These are phyloP conservation scores for Cenococcum geophilum DNA, from an alignment of 495 filamentous ascomycete genomes.

Conservation along the genomic window DNA sequence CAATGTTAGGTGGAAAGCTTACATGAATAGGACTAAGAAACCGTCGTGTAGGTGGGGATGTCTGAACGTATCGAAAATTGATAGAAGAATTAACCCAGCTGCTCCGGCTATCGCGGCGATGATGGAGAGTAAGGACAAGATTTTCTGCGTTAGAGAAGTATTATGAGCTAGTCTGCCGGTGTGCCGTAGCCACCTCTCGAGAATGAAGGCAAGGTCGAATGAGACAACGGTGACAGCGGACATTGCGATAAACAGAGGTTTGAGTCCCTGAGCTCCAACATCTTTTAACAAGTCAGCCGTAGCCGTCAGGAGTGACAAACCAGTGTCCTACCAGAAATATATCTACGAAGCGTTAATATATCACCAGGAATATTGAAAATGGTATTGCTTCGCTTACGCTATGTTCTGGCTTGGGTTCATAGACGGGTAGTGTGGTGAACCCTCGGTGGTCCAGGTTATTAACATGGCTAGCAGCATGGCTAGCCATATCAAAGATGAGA, in stretches of 20 bases:
- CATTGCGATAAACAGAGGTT: constrained; percentile 84
- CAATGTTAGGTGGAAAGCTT: constrained; percentile 31
- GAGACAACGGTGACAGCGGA: constrained; percentile 73
- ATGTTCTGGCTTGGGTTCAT: constrained; percentile 63
- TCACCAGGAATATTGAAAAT: neutral
- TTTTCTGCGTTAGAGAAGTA: constrained; percentile 59
- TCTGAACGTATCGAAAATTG: constrained; percentile 71
- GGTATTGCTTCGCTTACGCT: constrained; percentile 51
- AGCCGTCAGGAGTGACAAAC: neutral
- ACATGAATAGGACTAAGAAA: constrained; percentile 81
- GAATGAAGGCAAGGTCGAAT: constrained; percentile 72
- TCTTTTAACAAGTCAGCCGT: constrained; percentile 41
- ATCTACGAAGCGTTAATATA: neutral
- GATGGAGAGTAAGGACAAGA: constrained; percentile 62
- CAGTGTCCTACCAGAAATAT: constrained; percentile 13
- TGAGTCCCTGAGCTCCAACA: constrained; percentile 64
- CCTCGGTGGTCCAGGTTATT: constrained; percentile 59
- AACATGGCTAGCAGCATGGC: constrained; percentile 66
- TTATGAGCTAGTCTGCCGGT: constrained; percentile 65
- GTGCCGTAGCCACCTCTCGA: constrained; percentile 80
- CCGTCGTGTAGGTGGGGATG: constrained; percentile 63
- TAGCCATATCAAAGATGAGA: constrained; percentile 79
- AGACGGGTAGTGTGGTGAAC: constrained; percentile 56
- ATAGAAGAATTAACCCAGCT: constrained; percentile 69
- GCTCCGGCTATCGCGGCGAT: constrained; percentile 71